Evolutionary conservation across 1,139 yeast species (phyloP).

Genomic region (Chernovozyma sophiae-reginae): DNA sequence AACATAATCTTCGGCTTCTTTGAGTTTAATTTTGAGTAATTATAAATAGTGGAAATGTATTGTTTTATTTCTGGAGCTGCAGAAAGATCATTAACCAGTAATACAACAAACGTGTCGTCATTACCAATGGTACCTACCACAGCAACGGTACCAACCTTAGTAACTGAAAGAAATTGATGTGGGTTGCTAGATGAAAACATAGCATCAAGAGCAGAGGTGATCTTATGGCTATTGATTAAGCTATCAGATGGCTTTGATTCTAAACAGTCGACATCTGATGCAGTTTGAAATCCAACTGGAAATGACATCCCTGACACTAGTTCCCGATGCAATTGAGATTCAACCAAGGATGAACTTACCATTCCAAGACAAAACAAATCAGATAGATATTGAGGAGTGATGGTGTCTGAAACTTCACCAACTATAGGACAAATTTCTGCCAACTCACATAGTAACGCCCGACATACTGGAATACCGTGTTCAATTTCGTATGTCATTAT

Average conservation of each 20-base stretch:
- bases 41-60: constrained; percentile 17
- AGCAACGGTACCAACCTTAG: constrained; percentile 42
- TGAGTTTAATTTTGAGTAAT: constrained; percentile 14
- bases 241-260: constrained; percentile 18
- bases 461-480: constrained; percentile 37
- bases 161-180: constrained; percentile 42
- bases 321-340: constrained; percentile 46
- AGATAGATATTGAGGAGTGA: constrained; percentile 44
- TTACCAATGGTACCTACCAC: constrained; percentile 46
- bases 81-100: constrained; percentile 20
- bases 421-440: constrained; percentile 36
- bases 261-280: constrained; percentile 4
- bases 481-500: constrained; percentile 31
- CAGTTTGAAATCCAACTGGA: constrained; percentile 39
- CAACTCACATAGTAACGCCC: constrained; percentile 32
- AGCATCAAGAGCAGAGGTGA: constrained; percentile 37
- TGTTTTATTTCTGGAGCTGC: constrained; percentile 13
- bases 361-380: constrained; percentile 40
- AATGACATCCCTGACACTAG: constrained; percentile 42
- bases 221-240: constrained; percentile 21
- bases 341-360: constrained; percentile 32
- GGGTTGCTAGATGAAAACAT: constrained; percentile 35
- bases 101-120: constrained; percentile 38
- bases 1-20: constrained; percentile 23
- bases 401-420: constrained; percentile 40